Conservation (phyloP, 371 early-diverging fungal genomes). For the Mucor ambiguus region DNA sequence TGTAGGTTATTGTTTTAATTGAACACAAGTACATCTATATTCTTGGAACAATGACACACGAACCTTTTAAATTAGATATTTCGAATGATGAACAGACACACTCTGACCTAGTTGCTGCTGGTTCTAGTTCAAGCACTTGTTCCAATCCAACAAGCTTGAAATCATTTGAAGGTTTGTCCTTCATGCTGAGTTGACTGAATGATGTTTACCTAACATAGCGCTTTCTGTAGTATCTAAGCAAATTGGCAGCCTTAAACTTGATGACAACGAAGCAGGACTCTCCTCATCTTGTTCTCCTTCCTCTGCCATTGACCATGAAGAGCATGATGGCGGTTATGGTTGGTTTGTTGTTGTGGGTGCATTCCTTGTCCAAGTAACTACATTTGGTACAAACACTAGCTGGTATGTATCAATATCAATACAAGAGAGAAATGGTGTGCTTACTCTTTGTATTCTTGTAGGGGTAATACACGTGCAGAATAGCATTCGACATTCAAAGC, state of each 20-base stretch:
- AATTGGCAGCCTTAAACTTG: background rate
- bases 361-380: constrained; percentile 60
- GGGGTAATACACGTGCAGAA: constrained; percentile 11
- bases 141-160: background rate
- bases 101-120: background rate
- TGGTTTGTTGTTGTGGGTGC: constrained; percentile 63
- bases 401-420: constrained; percentile 24
- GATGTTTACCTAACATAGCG: background rate
- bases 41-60: constrained; percentile 1
- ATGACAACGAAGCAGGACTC: background rate
- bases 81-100: background rate
- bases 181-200: background rate
- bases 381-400: constrained; percentile 50
- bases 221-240: background rate
- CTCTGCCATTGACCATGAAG: constrained; percentile 14
- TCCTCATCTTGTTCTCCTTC: background rate
- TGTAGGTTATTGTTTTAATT: background rate
- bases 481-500: background rate
- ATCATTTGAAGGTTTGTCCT: background rate
- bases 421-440: background rate
- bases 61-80: background rate
- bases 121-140: background rate
- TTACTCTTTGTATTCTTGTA: constrained; percentile 7
- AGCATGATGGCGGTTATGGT: constrained; percentile 57
- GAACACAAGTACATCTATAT: background rate